A percentile compares a stretch with the other conserved stretches of the same genome.
Conservation (phyloP, 2,329 filamentous ascomycete genomes). For the Penicillium hesseltinei region DNA sequence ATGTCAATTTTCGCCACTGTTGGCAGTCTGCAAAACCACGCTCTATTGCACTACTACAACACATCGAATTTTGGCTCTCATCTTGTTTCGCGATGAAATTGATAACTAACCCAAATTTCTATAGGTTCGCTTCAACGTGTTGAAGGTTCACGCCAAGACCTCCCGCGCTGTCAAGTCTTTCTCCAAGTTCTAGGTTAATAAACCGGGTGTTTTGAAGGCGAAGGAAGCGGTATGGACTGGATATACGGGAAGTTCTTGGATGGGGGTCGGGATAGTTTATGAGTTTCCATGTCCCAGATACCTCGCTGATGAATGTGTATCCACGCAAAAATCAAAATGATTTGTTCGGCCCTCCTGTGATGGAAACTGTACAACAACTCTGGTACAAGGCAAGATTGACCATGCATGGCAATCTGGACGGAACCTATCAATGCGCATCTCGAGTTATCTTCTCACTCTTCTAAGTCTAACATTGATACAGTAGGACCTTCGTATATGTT, state of each 20-base stretch:
- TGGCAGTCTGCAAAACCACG: not conserved
- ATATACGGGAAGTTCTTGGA: conserved; percentile 38
- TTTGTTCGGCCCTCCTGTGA: conserved; percentile 35
- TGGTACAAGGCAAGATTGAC: conserved; percentile 10
- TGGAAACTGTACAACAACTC: conserved; percentile 29
- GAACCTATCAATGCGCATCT: conserved; percentile 15
- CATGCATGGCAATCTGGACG: conserved; percentile 15
- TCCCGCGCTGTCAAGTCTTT: conserved; percentile 79
- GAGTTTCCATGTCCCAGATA: conserved; percentile 42
- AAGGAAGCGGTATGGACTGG: conserved; percentile 40
- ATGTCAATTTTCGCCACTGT: not conserved
- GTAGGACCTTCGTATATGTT: not conserved
- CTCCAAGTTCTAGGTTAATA: conserved; percentile 81
- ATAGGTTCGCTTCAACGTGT: conserved; percentile 98
- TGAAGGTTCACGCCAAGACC: conserved; percentile 78
- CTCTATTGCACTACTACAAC: not conserved
- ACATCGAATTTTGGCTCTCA: not conserved
- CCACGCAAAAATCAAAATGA: conserved; percentile 41
- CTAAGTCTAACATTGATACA: not conserved
- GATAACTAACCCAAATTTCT: conserved; percentile 21
- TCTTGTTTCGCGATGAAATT: not conserved
- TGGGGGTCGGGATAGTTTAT: conserved; percentile 40
- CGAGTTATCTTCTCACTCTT: conserved; percentile 13
- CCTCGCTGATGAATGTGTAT: conserved; percentile 43
- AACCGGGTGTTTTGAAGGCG: conserved; percentile 34